phyloP scores from a whole-genome alignment of 2,329 filamentous ascomycete species.

The Xylaria arbuscula region DNA sequence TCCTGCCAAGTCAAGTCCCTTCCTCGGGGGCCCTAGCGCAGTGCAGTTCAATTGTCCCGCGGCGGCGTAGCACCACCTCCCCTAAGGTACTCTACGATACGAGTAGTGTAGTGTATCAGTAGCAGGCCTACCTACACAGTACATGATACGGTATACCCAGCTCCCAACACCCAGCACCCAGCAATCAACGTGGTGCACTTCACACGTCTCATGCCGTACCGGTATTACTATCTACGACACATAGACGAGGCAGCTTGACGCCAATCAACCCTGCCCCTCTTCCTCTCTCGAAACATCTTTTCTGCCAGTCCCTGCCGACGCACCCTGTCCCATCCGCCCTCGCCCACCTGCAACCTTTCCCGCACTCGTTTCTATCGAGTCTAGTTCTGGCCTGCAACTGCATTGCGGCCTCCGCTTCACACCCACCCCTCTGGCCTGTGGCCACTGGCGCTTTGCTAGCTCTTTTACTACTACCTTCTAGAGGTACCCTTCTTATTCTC shows the following conservation, averaged over 20 bases:
- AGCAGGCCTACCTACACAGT: not conserved
- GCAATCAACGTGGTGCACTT: slow-evolving; percentile 32
- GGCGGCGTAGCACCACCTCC: not conserved
- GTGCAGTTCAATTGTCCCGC: not conserved
- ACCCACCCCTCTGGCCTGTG: slow-evolving; percentile 9
- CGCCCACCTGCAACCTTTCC: slow-evolving; percentile 31
- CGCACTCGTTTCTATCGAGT: slow-evolving; percentile 33
- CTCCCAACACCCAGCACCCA: slow-evolving; percentile 17
- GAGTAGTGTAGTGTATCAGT: no score
- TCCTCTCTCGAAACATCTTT: slow-evolving; percentile 39
- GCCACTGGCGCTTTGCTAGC: slow-evolving; percentile 24
- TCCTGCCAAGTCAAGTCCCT: slow-evolving; percentile 26
- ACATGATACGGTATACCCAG: not conserved
- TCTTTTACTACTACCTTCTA: slow-evolving; percentile 12
- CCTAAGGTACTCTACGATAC: no score
- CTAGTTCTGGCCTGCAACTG: slow-evolving; percentile 24
- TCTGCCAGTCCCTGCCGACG: slow-evolving; percentile 19
- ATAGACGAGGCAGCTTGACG: slow-evolving; percentile 31
- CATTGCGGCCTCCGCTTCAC: slow-evolving; percentile 27
- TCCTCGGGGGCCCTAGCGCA: not conserved
- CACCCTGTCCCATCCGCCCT: slow-evolving; percentile 21
- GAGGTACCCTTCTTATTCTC: slow-evolving; percentile 26
- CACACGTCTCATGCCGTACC: slow-evolving; percentile 25
- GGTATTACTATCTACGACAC: slow-evolving; percentile 28
- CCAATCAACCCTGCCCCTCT: slow-evolving; percentile 41